phyloP scores from a whole-genome alignment of 2,329 filamentous ascomycete genomes.

The Xylariaceae sp. region DNA sequence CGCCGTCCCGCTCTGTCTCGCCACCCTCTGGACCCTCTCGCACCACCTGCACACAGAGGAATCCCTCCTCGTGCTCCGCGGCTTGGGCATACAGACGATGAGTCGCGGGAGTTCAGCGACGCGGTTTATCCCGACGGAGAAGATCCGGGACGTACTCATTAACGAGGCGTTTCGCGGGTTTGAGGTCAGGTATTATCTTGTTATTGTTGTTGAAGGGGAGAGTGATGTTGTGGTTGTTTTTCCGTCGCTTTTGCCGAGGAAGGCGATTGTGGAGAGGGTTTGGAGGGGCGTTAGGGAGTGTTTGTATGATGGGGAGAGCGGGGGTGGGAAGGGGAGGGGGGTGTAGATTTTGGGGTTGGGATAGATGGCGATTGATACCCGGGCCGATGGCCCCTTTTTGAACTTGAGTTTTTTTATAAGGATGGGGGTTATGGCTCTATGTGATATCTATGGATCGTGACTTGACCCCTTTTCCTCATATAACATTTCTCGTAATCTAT shows the following conservation, averaged over 20 bases:
- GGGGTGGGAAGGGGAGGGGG: background rate
- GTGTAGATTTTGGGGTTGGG: background rate
- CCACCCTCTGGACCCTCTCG: constrained; percentile 41
- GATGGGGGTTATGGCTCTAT: no score
- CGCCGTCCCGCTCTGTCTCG: constrained; percentile 36
- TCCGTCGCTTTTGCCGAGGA: constrained; percentile 68
- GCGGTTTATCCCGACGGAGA: constrained; percentile 76
- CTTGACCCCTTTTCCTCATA: no score
- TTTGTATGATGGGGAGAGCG: constrained; percentile 58
- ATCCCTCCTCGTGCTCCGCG: constrained; percentile 80
- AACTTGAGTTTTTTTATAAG: no score
- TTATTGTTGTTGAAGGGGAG: constrained; percentile 86
- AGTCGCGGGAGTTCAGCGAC: constrained; percentile 27
- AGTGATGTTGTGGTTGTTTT: constrained; percentile 92
- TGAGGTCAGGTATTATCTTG: constrained; percentile 82
- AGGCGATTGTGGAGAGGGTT: constrained; percentile 74
- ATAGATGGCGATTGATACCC: no score
- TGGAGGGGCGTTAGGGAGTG: constrained; percentile 83
- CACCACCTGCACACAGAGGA: constrained; percentile 59
- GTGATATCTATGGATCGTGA: no score
- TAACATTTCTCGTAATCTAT: no score
- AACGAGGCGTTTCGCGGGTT: constrained; percentile 94
- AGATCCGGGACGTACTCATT: constrained; percentile 89
- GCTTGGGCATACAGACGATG: constrained; percentile 79
- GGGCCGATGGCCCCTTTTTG: no score